Percentiles rank a stretch among this genome's conserved stretches.
Evolutionary conservation across 768 basidiomycete genomes (phyloP).

Genomic region (Lactarius hatsudake): DNA sequence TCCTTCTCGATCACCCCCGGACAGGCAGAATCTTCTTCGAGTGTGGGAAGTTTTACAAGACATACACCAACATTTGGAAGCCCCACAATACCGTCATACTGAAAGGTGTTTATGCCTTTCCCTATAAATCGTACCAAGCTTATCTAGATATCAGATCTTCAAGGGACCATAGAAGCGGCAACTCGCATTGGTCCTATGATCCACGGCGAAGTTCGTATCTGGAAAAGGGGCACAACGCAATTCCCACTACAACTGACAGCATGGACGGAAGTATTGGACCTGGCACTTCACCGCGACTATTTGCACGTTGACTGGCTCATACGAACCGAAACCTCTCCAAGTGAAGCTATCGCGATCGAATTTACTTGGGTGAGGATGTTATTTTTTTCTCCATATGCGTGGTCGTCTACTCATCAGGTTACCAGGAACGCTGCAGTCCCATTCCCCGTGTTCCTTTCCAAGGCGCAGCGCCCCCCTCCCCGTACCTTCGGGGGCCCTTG

Average conservation of each 20-base stretch:
- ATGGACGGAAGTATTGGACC: conserved; percentile 19
- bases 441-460: no score
- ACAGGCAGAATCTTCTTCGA: conserved; percentile 22
- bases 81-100: conserved; percentile 11
- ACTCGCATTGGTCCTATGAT: conserved; percentile 9
- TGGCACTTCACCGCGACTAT: conserved; percentile 5
- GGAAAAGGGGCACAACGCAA: conserved; percentile 14
- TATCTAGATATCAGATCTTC: conserved; percentile 16
- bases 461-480: no score
- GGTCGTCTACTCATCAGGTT: not conserved
- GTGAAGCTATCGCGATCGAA: conserved; percentile 20
- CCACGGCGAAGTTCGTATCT: conserved; percentile 15
- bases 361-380: conserved; percentile 19
- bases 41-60: conserved; percentile 18
- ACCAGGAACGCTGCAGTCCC: conserved; percentile 15
- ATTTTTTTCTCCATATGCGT: not conserved
- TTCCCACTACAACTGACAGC: not conserved
- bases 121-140: not conserved
- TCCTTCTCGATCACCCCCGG: conserved; percentile 10
- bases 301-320: conserved; percentile 23
- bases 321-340: conserved; percentile 17
- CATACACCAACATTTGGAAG: conserved; percentile 20
- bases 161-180: conserved; percentile 18
- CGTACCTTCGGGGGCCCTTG: no score
- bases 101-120: conserved; percentile 8